phyloP scores from a whole-genome alignment of 2,329 filamentous ascomycete species.

The Ophiocordyceps robertsii region DNA sequence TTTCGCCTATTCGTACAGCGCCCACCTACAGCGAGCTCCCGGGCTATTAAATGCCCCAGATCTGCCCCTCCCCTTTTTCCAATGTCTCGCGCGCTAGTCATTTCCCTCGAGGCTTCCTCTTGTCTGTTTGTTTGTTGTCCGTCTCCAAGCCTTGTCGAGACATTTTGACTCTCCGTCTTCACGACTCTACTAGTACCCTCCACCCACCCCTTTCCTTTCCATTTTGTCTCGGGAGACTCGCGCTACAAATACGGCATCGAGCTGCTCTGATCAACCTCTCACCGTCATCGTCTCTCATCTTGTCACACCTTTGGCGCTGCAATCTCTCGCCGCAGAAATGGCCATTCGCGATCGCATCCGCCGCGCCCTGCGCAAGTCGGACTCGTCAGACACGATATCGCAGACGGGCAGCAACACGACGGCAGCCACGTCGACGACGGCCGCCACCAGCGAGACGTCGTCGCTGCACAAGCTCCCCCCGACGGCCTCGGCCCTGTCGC shows the following conservation, averaged over 20 bases:
- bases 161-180: background rate
- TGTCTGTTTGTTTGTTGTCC: background rate
- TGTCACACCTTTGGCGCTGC: too few relatives aligned
- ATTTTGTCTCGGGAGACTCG: too few relatives aligned
- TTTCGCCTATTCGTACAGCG: too few relatives aligned
- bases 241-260: too few relatives aligned
- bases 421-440: slow-evolving; percentile 13
- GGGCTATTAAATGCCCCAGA: background rate
- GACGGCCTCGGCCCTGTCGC: slow-evolving; percentile 14
- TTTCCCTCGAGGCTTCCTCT: background rate
- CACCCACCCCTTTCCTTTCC: too few relatives aligned
- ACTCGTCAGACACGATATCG: slow-evolving; percentile 16
- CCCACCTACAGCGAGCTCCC: too few relatives aligned
- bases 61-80: background rate
- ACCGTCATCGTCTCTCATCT: too few relatives aligned
- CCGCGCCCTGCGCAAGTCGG: slow-evolving; percentile 24
- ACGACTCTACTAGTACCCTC: too few relatives aligned
- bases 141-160: background rate
- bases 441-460: slow-evolving; percentile 14
- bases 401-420: slow-evolving; percentile 18
- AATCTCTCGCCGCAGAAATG: slow-evolving; percentile 13
- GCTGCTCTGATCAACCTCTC: too few relatives aligned
- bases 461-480: slow-evolving; percentile 16
- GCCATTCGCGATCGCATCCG: slow-evolving; percentile 28
- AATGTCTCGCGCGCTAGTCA: background rate